A percentile compares a stretch with the other conserved stretches of the same genome.
Conservation (phyloP, 139 green algal species). For the Nannochloris sp. region DNA sequence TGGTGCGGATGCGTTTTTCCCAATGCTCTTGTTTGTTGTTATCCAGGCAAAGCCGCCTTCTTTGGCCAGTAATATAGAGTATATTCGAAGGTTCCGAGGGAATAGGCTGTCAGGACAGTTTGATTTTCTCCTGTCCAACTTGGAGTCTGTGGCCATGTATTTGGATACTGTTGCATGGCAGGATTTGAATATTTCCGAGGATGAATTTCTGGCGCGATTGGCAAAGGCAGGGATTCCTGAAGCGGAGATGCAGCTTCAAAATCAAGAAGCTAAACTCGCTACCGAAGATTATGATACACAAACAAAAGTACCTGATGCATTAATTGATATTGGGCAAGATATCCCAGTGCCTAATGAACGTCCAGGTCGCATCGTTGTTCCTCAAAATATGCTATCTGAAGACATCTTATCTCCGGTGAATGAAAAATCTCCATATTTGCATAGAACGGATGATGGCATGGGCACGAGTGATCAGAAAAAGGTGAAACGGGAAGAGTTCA, state of each 20-base stretch:
- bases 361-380: too few relatives aligned
- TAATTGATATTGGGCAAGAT: neutral
- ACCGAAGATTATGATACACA: neutral
- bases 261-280: neutral
- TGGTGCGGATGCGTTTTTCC: slow-evolving; percentile 91
- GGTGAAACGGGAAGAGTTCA: neutral
- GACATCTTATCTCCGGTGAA: too few relatives aligned
- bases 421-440: neutral
- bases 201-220: slow-evolving; percentile 21
- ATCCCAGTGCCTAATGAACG: too few relatives aligned
- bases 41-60: slow-evolving; percentile 60
- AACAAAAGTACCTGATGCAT: neutral
- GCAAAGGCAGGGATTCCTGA: slow-evolving; percentile 31
- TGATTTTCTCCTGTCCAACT: slow-evolving; percentile 34
- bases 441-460: neutral
- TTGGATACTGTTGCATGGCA: slow-evolving; percentile 27
- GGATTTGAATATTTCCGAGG: slow-evolving; percentile 16
- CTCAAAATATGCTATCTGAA: too few relatives aligned
- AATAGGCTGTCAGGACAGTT: slow-evolving; percentile 35
- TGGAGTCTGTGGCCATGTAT: slow-evolving; percentile 32
- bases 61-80: slow-evolving; percentile 63
- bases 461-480: neutral
- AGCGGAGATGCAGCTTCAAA: slow-evolving; percentile 5
- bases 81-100: slow-evolving; percentile 63
- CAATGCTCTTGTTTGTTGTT: slow-evolving; percentile 81